Evolutionary conservation across 2,329 filamentous ascomycete genomes (phyloP), one percentile per base, ranked within the genome.

Genomic region (Aspergillus clavatus): DNA sequence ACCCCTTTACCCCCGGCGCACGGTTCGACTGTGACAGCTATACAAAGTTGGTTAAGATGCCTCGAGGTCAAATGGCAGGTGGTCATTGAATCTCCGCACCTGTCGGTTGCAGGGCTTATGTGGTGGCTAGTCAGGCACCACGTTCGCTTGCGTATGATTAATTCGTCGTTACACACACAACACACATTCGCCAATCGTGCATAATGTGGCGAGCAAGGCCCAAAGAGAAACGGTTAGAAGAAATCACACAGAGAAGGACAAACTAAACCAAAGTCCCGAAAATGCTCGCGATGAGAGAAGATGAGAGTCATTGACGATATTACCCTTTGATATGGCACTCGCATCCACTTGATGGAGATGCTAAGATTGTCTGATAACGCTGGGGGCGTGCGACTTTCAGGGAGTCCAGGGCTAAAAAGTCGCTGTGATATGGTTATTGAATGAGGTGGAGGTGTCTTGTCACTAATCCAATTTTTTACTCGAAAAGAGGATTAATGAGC

Each of bases 81-180:
- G 37, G 16, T 41, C 23, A 27, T 46, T 39, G 38, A 39, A 39
- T 39, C 44, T 40, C 40, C 44, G 44, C 44, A 46, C 40, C 43
- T 38, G 38, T 18, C 26, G 29, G 31, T 28, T 24, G 23, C 38
- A 46, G 41, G 39, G 35, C 19, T 33, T 33, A 41, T 41, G 24
- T 38, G 28, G 26, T 42, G 39, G 18, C 43, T 45, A 45, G 43
- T 45, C 43, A 45, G 43, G 43, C 43, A 45, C 43, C 38, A 36
- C 22, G 28, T 21, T 45, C 28, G 37, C 43, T 35, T 35, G 31
- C 31, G 8, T 10, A 18, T 8, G 5, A 35, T 21, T 11, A 14
- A 35, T 35, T 35, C 11, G 31, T 18, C 11, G 14, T 35, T 6
- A 5, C 16, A 6, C 10, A 10, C 16, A 19, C 18, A n/a, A 12